Evolutionary conservation across 108 stramenopile genomes (phyloP).

Genomic region (Aurantiochytrium sp.): DNA sequence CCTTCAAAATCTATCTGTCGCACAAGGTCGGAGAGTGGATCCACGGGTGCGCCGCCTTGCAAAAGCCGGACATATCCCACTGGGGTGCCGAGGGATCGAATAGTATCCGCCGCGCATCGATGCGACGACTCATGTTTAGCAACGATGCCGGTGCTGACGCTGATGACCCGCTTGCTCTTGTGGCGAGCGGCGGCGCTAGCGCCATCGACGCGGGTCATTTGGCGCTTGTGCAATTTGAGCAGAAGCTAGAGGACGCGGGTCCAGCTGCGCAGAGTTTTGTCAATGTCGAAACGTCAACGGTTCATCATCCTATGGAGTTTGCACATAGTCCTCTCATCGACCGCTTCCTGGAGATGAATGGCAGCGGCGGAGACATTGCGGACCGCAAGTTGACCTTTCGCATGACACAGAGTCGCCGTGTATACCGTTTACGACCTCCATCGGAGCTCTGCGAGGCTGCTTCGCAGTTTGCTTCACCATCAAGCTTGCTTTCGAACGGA

Average conservation of each 20-base stretch:
- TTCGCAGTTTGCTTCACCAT: too few species aligned
- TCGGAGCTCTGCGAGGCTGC: not conserved
- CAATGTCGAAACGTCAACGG: not conserved
- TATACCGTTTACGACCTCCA: not conserved
- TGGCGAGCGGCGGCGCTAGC: not conserved
- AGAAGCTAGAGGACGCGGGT: not conserved
- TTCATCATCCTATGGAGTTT: not conserved
- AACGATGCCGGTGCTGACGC: not conserved
- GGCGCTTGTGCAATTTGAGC: not conserved
- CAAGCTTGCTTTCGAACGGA: too few species aligned
- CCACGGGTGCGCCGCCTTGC: not conserved
- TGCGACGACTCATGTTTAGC: not conserved
- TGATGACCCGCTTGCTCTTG: not conserved
- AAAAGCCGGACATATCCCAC: not conserved
- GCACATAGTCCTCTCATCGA: not conserved
- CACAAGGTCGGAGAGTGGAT: not conserved
- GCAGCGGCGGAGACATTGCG: not conserved
- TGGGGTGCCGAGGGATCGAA: not conserved
- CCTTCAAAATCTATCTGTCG: not conserved
- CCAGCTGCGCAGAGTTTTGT: not conserved
- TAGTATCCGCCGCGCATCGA: not conserved
- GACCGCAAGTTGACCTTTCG: not conserved
- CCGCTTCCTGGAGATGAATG: not conserved
- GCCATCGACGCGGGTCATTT: not conserved
- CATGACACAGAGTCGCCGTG: not conserved